Evolutionary conservation across 352 stramenopile genomes (phyloP), one percentile per base, ranked within the genome.

Genomic region (Pythium vanterpoolii): DNA sequence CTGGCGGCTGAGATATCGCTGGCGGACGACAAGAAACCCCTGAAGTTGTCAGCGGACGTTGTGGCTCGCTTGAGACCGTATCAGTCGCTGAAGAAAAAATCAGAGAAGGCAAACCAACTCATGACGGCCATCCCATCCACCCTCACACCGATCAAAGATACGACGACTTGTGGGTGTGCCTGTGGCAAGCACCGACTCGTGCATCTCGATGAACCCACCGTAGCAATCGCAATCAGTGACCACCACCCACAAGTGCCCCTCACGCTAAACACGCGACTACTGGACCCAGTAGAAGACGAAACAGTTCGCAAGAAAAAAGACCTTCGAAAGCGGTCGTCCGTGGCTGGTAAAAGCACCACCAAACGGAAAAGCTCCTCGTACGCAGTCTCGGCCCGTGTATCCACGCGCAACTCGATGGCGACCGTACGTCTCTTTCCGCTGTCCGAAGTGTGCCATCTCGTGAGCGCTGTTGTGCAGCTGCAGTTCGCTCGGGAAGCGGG

Each of bases 391-490:
- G 56, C 42, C n/a, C 55, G 50, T 6, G 49, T 56, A 2, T 61
- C 62, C 14, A 62, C 68, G 5, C 63, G 74, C 5, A 67, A 66
- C 26, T 86, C 76, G 0, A 56, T 66, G 13, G 50, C 54, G 0
- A 68, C 49, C 13, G 45, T 79, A 11, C 74, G 80, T 3, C 40
- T 90, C 1, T 87, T 88, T 38, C 71, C 78, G 1, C 44, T 88
- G 1, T 47, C 72, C 0, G 80, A 90, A 47, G 76, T 84, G 18
- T 90, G 80, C 16, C 76, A 86, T 55, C 60, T 87, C 16, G 42
- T 86, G 33, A 87, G 76, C 3, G 56, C 73, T 7, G 83, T 87
- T 28, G 54, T 90, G 8, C 80, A 90, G 43, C 62, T 87, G 3
- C 67, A 90, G 31, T 88, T 90, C 34, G 74, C 76, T 11, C 71